Evolutionary conservation across 768 basidiomycete genomes (phyloP).

Genomic region (Austroboletus festivus): DNA sequence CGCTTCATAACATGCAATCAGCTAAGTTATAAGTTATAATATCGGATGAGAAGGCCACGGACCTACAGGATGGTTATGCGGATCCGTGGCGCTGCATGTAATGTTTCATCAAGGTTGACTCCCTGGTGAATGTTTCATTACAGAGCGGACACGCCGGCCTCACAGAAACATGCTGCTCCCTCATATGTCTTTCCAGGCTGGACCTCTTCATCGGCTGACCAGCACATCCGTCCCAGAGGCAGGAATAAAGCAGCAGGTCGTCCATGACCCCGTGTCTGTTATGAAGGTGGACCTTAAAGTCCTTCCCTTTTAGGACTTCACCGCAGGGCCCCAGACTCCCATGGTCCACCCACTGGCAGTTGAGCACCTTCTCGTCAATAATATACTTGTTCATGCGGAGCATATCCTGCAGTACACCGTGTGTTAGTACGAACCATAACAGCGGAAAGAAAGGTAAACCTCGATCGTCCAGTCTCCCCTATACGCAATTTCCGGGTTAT

Average conservation of each 20-base stretch:
- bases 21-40: no score
- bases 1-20: no score
- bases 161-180: constrained; percentile 9
- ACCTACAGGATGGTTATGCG: not conserved
- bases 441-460: no score
- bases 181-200: constrained; percentile 9
- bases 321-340: constrained; percentile 1
- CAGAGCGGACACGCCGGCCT: constrained; percentile 13
- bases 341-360: constrained; percentile 6
- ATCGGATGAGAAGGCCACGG: no score
- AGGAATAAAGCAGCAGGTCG: not conserved
- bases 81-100: not conserved
- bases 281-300: constrained; percentile 7
- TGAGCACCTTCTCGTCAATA: not conserved
- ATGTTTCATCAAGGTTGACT: not conserved
- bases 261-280: not conserved
- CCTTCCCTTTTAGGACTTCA: not conserved
- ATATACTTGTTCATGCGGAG: constrained; percentile 1
- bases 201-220: constrained; percentile 1
- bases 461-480: no score
- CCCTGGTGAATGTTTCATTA: constrained; percentile 1
- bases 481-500: no score
- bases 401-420: not conserved
- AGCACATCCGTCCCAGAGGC: constrained; percentile 8
- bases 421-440: no score